A percentile compares a stretch with the other conserved stretches of the same genome.
These are phyloP conservation scores for Marsdenia floribunda DNA, from an alignment of 257 asterid species.

Conservation along the genomic window DNA sequence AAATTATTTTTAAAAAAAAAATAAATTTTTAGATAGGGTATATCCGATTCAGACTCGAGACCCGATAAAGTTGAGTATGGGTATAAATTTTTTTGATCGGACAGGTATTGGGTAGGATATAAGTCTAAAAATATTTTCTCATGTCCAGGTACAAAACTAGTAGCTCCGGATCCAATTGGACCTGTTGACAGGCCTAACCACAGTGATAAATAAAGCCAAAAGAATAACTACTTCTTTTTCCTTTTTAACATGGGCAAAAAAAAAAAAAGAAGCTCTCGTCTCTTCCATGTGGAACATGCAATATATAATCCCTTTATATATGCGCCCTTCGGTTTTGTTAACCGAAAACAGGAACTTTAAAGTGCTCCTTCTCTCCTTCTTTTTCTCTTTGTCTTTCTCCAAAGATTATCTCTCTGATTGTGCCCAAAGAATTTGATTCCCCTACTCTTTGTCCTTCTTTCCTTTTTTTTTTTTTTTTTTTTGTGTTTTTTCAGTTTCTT, in stretches of 20 bases:
- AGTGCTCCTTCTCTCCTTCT: neutral
- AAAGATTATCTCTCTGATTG: neutral
- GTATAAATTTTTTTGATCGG: no score
- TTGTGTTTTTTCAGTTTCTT: neutral
- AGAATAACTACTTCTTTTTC: neutral
- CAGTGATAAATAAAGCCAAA: neutral
- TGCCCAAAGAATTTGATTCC: neutral
- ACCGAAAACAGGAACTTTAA: neutral
- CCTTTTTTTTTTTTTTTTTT: no score
- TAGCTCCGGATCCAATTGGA: no score
- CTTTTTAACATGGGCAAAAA: neutral
- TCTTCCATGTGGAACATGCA: neutral
- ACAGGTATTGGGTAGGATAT: no score
- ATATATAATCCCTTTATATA: neutral
- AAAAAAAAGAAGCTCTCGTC: neutral
- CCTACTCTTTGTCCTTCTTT: neutral
- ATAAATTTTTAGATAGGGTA: no score
- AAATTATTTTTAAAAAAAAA: no score
- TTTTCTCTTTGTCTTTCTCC: constrained; percentile 5
- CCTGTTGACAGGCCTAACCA: no score
- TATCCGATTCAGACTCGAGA: no score
- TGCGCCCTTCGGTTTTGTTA: neutral
- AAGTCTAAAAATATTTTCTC: no score
- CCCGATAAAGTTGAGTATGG: no score
- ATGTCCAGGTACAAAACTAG: no score